These are phyloP conservation scores for Aspergillus spinulosporus DNA, from an alignment of 2,329 filamentous ascomycete genomes.

Conservation along the genomic window DNA sequence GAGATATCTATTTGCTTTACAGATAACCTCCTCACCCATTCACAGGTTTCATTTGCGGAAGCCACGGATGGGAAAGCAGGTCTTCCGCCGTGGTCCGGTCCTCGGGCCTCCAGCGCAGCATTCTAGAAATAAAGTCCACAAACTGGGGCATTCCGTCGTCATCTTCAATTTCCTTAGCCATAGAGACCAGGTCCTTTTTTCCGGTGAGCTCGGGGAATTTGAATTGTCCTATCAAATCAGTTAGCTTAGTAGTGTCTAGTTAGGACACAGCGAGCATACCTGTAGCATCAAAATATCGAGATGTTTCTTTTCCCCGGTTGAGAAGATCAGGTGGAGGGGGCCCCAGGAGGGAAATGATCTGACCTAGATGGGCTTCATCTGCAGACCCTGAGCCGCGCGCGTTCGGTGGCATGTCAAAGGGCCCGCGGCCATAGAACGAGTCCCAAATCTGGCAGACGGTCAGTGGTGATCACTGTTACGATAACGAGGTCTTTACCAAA, in stretches of 20 bases:
- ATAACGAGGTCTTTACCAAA: conserved; percentile 23
- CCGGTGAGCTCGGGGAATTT: conserved; percentile 13
- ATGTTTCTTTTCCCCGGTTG: conserved; percentile 24
- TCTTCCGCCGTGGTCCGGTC: conserved; percentile 17
- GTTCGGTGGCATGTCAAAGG: conserved; percentile 19
- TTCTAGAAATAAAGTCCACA: conserved; percentile 18
- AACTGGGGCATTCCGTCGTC: conserved; percentile 11
- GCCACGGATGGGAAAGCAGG: conserved; percentile 18
- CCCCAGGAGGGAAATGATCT: conserved; percentile 38
- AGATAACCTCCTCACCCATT: conserved; percentile 9
- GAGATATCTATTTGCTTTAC: conserved; percentile 2
- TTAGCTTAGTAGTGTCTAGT: conserved; percentile 4
- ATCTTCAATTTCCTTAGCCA: conserved; percentile 13
- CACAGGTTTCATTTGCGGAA: conserved; percentile 7
- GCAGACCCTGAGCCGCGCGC: conserved; percentile 9
- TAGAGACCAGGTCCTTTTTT: conserved; percentile 13
- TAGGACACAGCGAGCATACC: conserved; percentile 14
- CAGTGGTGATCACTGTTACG: conserved; percentile 2
- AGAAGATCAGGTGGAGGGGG: conserved; percentile 35
- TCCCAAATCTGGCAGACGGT: conserved; percentile 26
- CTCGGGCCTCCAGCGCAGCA: conserved; percentile 19
- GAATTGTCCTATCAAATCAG: conserved; percentile 16
- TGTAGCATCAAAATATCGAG: conserved; percentile 23
- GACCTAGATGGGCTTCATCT: conserved; percentile 30
- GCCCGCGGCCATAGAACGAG: conserved; percentile 21